Evolutionary conservation across 805 yeast genomes (phyloP), one percentile per base, ranked within the genome.

Genomic region (Zygosaccharomyces lentus): DNA sequence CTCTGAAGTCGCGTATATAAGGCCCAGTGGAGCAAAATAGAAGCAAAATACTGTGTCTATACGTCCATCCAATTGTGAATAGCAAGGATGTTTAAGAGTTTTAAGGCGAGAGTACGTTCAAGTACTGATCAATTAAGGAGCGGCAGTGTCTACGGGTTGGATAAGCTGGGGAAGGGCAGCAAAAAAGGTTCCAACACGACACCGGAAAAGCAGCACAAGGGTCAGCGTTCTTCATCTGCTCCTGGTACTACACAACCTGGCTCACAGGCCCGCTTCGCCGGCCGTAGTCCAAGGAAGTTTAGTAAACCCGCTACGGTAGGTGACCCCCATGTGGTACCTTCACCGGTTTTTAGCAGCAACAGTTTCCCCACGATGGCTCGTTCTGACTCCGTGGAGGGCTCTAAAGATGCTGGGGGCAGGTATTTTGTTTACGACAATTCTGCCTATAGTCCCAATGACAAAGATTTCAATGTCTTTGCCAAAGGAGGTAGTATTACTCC

Each of bases 361-460:
- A 38, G 41, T 15, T 38, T 38, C 23, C 41, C 41, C 13, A 15
- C 34, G 13, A 23, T 13, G n/a, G 21, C 24, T 9, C n/a, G n/a
- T 5, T 16, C 17, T 23, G 25, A 27, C 12, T 9, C 26, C 19
- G 9, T 9, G 7, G 41, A 38, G 19, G 23, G 27, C 36, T 8
- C 32, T 16, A 21, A 16, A 9, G 7, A 37, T 9, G 45, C 36
- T 21, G 42, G 39, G 19, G 35, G 64, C 37, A 54, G 56, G 37
- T 60, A 61, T 48, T 67, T 64, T 51, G 59, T 67, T 45, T 68
- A 66, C 41, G 67, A 67, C 47, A 56, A 56, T 38, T 59, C 57
- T 13, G 52, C 54, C 37, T 65, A 64, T 13, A 46, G 51, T 23
- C 41, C 45, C n/a, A 48, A 43, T 19, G 52, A 47, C 10, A 36